Percentiles rank a stretch among this genome's conserved stretches.
Evolutionary conservation across 495 filamentous ascomycete species (phyloP).

Genomic region (Jackrogersella multiformis): DNA sequence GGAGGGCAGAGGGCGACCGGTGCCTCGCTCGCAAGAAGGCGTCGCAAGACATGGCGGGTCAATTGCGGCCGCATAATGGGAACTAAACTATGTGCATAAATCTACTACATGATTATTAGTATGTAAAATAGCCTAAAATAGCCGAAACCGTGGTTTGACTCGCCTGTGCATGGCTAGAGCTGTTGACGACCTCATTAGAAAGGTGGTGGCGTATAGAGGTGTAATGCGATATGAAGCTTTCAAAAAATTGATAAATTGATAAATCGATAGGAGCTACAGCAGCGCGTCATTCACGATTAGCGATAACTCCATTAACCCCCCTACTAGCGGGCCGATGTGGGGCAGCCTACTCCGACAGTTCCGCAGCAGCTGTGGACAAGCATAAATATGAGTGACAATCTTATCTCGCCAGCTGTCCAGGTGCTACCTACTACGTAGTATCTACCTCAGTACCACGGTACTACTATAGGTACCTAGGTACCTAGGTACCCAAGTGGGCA

Average conservation of each 20-base stretch:
- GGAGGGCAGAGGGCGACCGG: conserved; percentile 31
- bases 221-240: conserved; percentile 28
- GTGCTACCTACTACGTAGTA: too few species aligned
- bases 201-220: conserved; percentile 17
- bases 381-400: too few species aligned
- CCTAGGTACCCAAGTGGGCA: too few species aligned
- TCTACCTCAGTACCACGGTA: too few species aligned
- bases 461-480: too few species aligned
- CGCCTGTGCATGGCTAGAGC: conserved; percentile 46
- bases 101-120: conserved; percentile 41
- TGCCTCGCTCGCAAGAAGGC: conserved; percentile 43
- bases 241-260: conserved; percentile 39
- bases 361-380: not conserved
- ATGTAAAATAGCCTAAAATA: not conserved
- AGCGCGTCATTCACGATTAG: conserved; percentile 40
- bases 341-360: not conserved
- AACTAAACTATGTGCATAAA: conserved; percentile 40
- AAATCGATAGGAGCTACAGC: conserved; percentile 37
- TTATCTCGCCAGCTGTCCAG: too few species aligned
- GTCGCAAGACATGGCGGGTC: conserved; percentile 51
- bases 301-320: conserved; percentile 16
- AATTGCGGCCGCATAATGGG: conserved; percentile 83
- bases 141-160: conserved; percentile 11
- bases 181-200: conserved; percentile 1
- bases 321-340: not conserved